These are phyloP conservation scores for Mrakia hoshinonis DNA, from an alignment of 768 basidiomycete species.

Conservation along the genomic window DNA sequence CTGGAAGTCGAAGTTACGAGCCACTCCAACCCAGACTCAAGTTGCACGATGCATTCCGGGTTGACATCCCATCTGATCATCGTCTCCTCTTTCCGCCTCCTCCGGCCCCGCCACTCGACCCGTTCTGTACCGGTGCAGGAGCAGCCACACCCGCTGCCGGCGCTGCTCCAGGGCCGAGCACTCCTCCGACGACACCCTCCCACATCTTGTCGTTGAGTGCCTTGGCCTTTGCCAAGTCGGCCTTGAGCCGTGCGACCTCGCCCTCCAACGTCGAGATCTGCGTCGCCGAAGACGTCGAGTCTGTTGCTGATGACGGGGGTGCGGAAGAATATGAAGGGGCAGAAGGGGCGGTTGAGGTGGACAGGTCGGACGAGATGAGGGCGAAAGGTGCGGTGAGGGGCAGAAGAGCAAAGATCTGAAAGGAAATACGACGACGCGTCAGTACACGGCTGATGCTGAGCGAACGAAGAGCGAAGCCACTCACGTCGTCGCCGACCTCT, in stretches of 20 bases:
- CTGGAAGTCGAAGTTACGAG: too few relatives aligned
- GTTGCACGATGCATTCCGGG: too few relatives aligned
- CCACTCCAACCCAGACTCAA: too few relatives aligned
- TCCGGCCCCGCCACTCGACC: neutral
- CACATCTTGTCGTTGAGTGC: slow-evolving; percentile 91
- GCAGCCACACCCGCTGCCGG: neutral
- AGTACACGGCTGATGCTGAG: neutral
- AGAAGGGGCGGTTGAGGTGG: neutral
- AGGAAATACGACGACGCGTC: neutral
- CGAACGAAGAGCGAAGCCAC: neutral
- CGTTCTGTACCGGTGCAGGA: neutral
- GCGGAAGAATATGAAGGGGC: neutral
- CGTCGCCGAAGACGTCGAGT: slow-evolving; percentile 1
- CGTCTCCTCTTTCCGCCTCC: slow-evolving; percentile 11
- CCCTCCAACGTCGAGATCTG: slow-evolving; percentile 56
- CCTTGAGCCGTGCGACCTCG: slow-evolving; percentile 58
- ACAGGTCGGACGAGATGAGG: neutral
- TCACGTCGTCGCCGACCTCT: slow-evolving; percentile 29
- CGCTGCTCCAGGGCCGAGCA: neutral
- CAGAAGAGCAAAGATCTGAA: slow-evolving; percentile 16
- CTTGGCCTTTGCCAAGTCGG: slow-evolving; percentile 72
- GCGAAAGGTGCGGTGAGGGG: slow-evolving; percentile 5
- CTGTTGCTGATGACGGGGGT: neutral
- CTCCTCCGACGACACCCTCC: slow-evolving; percentile 47
- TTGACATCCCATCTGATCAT: neutral